Evolutionary conservation across 768 basidiomycete genomes (phyloP).

Genomic region (Strobilomyces echinocephalus): DNA sequence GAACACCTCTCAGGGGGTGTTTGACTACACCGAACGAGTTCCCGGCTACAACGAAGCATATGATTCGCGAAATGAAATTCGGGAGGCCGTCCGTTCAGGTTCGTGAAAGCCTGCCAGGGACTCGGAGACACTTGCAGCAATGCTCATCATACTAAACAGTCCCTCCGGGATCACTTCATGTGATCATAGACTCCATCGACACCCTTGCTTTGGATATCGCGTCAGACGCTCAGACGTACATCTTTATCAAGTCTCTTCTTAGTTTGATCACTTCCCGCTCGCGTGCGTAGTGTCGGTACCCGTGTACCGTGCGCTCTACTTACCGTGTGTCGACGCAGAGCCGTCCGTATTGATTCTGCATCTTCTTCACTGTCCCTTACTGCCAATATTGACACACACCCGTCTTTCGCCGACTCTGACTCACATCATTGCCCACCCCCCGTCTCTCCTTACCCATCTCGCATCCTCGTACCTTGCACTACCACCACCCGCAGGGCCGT

Average conservation of each 20-base stretch:
- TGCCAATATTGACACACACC: constrained; percentile 55
- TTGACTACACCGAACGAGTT: constrained; percentile 48
- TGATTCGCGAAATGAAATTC: constrained; percentile 36
- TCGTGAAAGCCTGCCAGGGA: neutral
- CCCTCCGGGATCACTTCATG: constrained; percentile 45
- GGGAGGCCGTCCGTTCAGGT: constrained; percentile 40
- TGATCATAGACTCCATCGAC: constrained; percentile 71
- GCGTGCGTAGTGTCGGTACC: constrained; percentile 35
- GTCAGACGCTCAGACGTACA: constrained; percentile 50
- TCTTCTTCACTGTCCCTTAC: constrained; percentile 43
- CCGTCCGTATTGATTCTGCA: constrained; percentile 62
- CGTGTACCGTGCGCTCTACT: constrained; percentile 1
- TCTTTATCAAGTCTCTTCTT: constrained; percentile 47
- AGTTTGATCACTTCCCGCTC: constrained; percentile 41
- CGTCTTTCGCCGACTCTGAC: constrained; percentile 60
- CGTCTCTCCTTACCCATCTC: constrained; percentile 63
- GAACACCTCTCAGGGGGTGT: constrained; percentile 21
- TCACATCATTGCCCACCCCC: constrained; percentile 65
- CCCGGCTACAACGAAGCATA: constrained; percentile 47
- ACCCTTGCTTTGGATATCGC: constrained; percentile 56
- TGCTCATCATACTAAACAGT: constrained; percentile 27
- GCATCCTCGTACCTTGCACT: constrained; percentile 65
- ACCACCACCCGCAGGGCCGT: constrained; percentile 58
- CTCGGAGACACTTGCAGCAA: neutral
- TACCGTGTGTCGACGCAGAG: constrained; percentile 28